These are phyloP conservation scores for Westerdykella aurantiaca DNA, from an alignment of 2,329 filamentous ascomycete genomes.

Conservation along the genomic window DNA sequence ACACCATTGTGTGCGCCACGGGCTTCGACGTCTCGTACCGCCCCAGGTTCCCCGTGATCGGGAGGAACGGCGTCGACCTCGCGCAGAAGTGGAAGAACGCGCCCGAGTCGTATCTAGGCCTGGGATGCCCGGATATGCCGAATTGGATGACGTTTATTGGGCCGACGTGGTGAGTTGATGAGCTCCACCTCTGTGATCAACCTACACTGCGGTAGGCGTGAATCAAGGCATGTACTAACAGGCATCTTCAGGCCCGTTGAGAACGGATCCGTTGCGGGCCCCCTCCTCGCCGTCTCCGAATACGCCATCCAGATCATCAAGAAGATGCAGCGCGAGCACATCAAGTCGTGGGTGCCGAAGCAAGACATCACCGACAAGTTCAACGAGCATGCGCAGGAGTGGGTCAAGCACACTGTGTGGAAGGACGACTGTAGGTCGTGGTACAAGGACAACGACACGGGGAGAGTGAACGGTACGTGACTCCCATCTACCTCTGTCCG, in stretches of 20 bases:
- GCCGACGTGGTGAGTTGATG: slow-evolving; percentile 32
- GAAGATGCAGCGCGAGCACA: slow-evolving; percentile 44
- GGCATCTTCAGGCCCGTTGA: slow-evolving; percentile 36
- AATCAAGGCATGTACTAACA: neutral
- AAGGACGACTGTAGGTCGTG: slow-evolving; percentile 42
- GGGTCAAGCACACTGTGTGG: slow-evolving; percentile 48
- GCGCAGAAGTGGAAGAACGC: slow-evolving; percentile 38
- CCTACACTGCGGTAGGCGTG: neutral
- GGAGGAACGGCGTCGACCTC: slow-evolving; percentile 37
- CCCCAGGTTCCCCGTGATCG: slow-evolving; percentile 42
- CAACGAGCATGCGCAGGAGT: slow-evolving; percentile 43
- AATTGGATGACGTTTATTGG: slow-evolving; percentile 41
- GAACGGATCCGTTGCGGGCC: slow-evolving; percentile 43
- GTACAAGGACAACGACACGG: slow-evolving; percentile 43
- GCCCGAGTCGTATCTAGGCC: slow-evolving; percentile 39
- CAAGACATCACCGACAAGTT: slow-evolving; percentile 41
- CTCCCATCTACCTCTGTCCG: neutral
- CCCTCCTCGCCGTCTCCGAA: slow-evolving; percentile 35
- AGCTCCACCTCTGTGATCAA: neutral
- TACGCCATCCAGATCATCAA: slow-evolving; percentile 42
- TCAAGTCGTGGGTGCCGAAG: slow-evolving; percentile 38
- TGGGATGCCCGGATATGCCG: slow-evolving; percentile 40
- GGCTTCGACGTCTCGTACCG: slow-evolving; percentile 43
- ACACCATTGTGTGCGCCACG: slow-evolving; percentile 44
- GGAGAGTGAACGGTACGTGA: slow-evolving; percentile 26